Evolutionary conservation across 1,284 basidiomycete species (phyloP).

Genomic region (Acaromyces ingoldii): DNA sequence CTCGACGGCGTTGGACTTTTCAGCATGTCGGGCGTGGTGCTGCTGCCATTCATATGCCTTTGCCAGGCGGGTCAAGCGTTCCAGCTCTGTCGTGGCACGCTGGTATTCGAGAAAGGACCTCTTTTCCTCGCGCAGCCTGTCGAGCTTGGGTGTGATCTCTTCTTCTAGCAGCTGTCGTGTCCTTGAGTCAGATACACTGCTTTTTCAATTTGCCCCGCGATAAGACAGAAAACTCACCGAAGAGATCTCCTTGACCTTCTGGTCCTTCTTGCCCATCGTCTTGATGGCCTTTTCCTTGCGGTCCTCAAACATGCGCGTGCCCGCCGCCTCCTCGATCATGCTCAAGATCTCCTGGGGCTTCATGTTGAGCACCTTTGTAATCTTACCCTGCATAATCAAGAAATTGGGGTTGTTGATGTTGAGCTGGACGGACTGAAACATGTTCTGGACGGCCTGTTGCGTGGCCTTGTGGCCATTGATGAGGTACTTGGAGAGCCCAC

Average conservation of each 20-base stretch:
- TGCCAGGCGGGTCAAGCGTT: slow-evolving; percentile 76
- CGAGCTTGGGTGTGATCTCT: slow-evolving; percentile 91
- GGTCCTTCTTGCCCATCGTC: slow-evolving; percentile 97
- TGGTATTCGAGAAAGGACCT: slow-evolving; percentile 84
- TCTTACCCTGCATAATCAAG: slow-evolving; percentile 92
- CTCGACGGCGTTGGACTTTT: slow-evolving; percentile 51
- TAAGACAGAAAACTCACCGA: slow-evolving; percentile 24
- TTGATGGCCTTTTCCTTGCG: slow-evolving; percentile 94
- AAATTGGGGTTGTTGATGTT: slow-evolving; percentile 99
- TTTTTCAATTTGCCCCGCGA: slow-evolving; percentile 59
- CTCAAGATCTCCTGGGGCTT: slow-evolving; percentile 93
- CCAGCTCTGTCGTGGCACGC: slow-evolving; percentile 81
- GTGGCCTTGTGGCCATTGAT: slow-evolving; percentile 93
- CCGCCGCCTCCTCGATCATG: slow-evolving; percentile 98
- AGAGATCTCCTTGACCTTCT: slow-evolving; percentile 81
- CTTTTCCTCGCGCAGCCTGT: slow-evolving; percentile 85
- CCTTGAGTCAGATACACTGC: not conserved
- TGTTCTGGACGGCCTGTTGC: slow-evolving; percentile 79
- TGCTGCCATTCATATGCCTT: slow-evolving; percentile 82
- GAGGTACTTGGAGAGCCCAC: slow-evolving; percentile 92
- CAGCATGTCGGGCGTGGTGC: slow-evolving; percentile 48
- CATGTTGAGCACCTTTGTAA: slow-evolving; percentile 86
- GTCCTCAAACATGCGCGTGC: slow-evolving; percentile 98
- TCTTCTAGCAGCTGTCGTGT: slow-evolving; percentile 59
- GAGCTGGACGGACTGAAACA: slow-evolving; percentile 95